A percentile compares a stretch with the other conserved stretches of the same genome.
Conservation (phyloP, 169 alveolate genomes). For the Cryptosporidium ubiquitum region DNA sequence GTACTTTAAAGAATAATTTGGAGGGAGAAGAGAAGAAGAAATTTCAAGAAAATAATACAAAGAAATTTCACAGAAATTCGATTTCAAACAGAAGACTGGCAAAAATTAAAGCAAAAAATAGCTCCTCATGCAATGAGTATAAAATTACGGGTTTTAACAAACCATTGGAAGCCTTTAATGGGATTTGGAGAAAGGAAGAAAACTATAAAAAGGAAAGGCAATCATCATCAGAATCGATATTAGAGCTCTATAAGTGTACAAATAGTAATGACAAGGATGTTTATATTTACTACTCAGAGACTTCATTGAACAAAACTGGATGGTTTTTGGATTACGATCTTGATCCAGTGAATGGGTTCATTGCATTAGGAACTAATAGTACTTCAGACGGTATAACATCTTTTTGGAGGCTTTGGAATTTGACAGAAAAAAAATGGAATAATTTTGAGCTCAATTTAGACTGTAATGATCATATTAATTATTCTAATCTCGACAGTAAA, state of each 20-base stretch:
- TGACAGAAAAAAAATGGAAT: constrained; percentile 45
- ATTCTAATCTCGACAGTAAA: not conserved
- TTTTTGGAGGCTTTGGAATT: constrained; percentile 66
- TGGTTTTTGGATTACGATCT: constrained; percentile 71
- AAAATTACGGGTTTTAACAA: constrained; percentile 30
- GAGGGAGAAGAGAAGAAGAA: not conserved
- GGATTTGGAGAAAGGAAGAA: constrained; percentile 24
- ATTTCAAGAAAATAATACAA: not conserved
- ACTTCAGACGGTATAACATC: not conserved
- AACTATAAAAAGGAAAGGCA: not conserved
- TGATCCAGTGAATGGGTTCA: constrained; percentile 59
- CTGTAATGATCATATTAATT: not conserved
- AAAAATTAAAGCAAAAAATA: not conserved
- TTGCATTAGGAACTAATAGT: constrained; percentile 41
- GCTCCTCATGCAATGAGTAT: not conserved
- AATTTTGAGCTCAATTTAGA: not conserved
- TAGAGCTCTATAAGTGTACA: constrained; percentile 23
- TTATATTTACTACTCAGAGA: constrained; percentile 47
- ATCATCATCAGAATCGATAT: not conserved
- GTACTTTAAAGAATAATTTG: not conserved
- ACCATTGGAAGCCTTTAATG: constrained; percentile 41
- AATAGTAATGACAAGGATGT: constrained; percentile 29
- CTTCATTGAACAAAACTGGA: constrained; percentile 64
- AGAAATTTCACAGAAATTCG: not conserved
- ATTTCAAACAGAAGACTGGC: not conserved